Evolutionary conservation across 306 rosid species (phyloP), one percentile per base, ranked within the genome.

Genomic region (Glycine tomentella): DNA sequence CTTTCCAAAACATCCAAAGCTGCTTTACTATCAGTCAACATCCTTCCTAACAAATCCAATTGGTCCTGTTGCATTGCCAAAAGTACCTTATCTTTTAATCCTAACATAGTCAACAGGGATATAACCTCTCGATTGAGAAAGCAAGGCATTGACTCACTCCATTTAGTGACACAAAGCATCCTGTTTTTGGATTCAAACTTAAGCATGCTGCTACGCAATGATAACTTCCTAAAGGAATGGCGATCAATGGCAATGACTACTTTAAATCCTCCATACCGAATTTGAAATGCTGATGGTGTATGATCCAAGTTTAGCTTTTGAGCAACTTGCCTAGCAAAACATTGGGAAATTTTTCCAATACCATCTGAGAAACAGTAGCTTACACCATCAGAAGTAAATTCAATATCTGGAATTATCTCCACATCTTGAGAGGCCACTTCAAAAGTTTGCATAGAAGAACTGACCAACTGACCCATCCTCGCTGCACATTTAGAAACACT

Each of bases 391-490:
- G 85, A 2, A 55, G 80, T 74, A 62, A 85, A 67, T 89, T 91
- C 93, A 76, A 95, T 74, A 67, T 95, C 99, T 16, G 97, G 97
- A 85, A 95, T 93, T 10, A 91, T 71, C 84, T 95, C 97, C 46
- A 93, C 90, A 33, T 95, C 99, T 69, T 86, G 93, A 8, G 74
- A 56, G 51, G 90, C 78, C 66, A 95, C 95, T 73, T 68, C 87
- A 77, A 90, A 78, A 72, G 95, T 93, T 90, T 91, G 99, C 48
- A 36, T 81, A 40, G 99, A 92, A 49, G 97, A 91, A 80, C 99
- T 95, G 87, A 95, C 93, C 69, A 95, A 80, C 85, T 95, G 99
- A 77, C 99, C 99, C 99, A 95, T 95, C 87, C 99, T 89, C 44
- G 99, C 97, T 17, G 99, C 99, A 79, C 99, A 95, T 86, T 93